Evolutionary conservation across 1,284 basidiomycete species (phyloP), one percentile per base, ranked within the genome.

Genomic region (Naganishia albida): DNA sequence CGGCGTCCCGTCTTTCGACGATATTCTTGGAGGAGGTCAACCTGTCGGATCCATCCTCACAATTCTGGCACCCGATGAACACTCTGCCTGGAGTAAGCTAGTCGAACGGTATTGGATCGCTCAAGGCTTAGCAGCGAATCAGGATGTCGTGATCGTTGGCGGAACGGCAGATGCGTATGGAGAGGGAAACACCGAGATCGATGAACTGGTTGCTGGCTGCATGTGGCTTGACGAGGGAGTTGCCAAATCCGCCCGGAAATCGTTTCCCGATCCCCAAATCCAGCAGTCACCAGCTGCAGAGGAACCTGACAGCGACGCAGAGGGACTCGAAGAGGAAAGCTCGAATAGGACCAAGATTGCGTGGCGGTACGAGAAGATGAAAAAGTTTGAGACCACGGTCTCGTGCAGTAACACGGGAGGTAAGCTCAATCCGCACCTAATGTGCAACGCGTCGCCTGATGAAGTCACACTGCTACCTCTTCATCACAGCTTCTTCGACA

Each of bases 331-430:
- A 1, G 78, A 81, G 28, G 78, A 79, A 51, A 82, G 80, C 49
- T 80, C 81, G 63, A 84, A 64, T 51, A 68, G 65, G 74, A 78
- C 62, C 79, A 83, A 89, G 80, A 96, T 97, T 72, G 95, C 95
- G 43, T 99, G 95, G 91, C 84, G 95, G 73, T 99, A 99, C 77
- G 90, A 91, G 72, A 83, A 86, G 67, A 89, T 96, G 89, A 90
- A 88, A 79, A 88, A 85, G 78, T 95, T 95, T 77, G 87, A 90
- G 79, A 96, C 93, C 1, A 93, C 90, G 1, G 87, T 95, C 20
- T 38, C 60, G 3, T 40, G 59, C 40, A 52, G 42, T 18, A 56
- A 51, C n/a, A 18, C 54, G 4, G 53, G 55, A 23, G 54, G 63
- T 65, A 23, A 65, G 63, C 57, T 18, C 34, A 34, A 34, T 6